phyloP scores from a whole-genome alignment of 129 eudicot genomes.

The Tanacetum coccineum region DNA sequence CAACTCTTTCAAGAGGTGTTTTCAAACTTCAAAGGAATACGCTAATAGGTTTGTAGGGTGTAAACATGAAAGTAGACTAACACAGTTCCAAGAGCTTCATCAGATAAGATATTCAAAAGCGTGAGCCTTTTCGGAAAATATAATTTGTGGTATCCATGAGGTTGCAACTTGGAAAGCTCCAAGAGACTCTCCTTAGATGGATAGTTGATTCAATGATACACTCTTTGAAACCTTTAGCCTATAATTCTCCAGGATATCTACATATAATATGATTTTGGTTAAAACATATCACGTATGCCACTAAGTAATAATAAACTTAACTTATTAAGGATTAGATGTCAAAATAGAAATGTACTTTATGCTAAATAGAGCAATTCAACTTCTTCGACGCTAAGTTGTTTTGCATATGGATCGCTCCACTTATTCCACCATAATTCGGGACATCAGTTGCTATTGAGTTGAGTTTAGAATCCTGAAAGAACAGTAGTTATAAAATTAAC shows the following conservation, averaged over 20 bases:
- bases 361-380: slow-evolving; percentile 38
- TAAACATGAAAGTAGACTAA: slow-evolving; percentile 21
- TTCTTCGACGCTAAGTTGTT: too few species aligned
- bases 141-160: slow-evolving; percentile 29
- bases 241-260: slow-evolving; percentile 36
- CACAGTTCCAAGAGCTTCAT: slow-evolving; percentile 47
- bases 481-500: too few species aligned
- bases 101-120: slow-evolving; percentile 46
- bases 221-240: slow-evolving; percentile 36
- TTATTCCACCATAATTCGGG: too few species aligned
- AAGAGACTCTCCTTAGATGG: slow-evolving; percentile 30
- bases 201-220: slow-evolving; percentile 28
- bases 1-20: too few species aligned
- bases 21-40: too few species aligned
- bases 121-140: slow-evolving; percentile 36
- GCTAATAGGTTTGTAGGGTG: too few species aligned
- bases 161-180: slow-evolving; percentile 27
- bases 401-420: too few species aligned
- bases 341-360: slow-evolving; percentile 30
- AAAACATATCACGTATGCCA: background rate
- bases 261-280: slow-evolving; percentile 14
- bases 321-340: background rate
- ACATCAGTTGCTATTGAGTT: too few species aligned
- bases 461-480: too few species aligned
- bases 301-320: slow-evolving; percentile 13